Percentiles rank a stretch among this genome's conserved stretches.
Conservation (phyloP, 1,284 basidiomycete genomes). For the Ganoderma multipileum region DNA sequence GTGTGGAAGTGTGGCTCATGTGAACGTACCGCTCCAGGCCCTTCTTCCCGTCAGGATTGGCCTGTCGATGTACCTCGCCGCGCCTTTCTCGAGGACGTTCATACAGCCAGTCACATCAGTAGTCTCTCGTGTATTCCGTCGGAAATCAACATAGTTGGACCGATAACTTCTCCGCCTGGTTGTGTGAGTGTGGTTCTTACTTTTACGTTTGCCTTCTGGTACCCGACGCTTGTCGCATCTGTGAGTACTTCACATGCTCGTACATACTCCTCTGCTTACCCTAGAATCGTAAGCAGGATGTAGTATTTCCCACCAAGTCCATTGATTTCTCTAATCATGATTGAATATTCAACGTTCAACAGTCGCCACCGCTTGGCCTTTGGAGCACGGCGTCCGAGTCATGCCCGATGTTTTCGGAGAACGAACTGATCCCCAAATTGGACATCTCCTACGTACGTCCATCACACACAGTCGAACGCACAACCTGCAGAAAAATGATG, state of each 20-base stretch:
- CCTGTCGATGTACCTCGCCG: conserved; percentile 26
- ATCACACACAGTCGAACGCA: background rate
- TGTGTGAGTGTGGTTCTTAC: background rate
- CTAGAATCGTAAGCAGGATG: background rate
- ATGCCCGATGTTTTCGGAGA: background rate
- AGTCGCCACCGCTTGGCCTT: background rate
- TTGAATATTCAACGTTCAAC: background rate
- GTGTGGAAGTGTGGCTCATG: background rate
- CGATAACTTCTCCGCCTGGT: background rate
- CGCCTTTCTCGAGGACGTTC: conserved; percentile 25
- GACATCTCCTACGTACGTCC: background rate
- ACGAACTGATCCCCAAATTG: background rate
- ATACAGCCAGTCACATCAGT: conserved; percentile 22
- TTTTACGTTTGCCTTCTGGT: too few relatives aligned
- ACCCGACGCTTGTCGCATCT: background rate
- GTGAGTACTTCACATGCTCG: background rate
- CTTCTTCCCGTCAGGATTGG: conserved; percentile 30
- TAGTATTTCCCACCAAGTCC: too few relatives aligned
- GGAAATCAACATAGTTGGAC: conserved; percentile 7
- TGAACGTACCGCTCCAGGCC: conserved; percentile 8
- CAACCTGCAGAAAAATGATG: background rate
- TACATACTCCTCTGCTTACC: background rate
- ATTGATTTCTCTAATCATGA: background rate
- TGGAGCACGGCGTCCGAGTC: background rate
- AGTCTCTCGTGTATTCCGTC: conserved; percentile 21